phyloP scores from a whole-genome alignment of 2,329 filamentous ascomycete species.

The Trichothecium sympodiale region DNA sequence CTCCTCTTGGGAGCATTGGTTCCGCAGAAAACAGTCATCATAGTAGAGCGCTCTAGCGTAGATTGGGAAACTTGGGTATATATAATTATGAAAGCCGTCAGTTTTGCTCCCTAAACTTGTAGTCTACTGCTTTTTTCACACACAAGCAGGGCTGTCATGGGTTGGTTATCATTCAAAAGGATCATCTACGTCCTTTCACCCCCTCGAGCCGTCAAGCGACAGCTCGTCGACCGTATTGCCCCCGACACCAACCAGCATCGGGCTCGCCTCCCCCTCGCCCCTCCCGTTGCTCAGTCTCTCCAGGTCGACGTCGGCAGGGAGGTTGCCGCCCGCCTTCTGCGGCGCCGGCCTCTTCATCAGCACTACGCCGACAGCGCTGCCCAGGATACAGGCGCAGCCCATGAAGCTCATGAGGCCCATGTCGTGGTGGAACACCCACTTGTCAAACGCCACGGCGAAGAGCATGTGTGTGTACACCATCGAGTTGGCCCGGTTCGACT shows the following conservation, averaged over 20 bases:
- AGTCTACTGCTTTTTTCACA: too few relatives aligned
- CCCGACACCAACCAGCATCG: slow-evolving; percentile 25
- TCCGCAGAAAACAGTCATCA: too few relatives aligned
- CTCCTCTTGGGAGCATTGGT: too few relatives aligned
- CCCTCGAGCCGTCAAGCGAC: too few relatives aligned
- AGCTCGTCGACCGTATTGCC: slow-evolving; percentile 9
- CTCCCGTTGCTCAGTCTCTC: slow-evolving; percentile 19
- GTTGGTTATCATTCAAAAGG: too few relatives aligned
- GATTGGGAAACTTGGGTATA: too few relatives aligned
- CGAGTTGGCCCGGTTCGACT: slow-evolving; percentile 44
- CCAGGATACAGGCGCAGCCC: slow-evolving; percentile 41
- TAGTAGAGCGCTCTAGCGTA: too few relatives aligned
- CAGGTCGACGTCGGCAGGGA: slow-evolving; percentile 15
- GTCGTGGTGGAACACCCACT: slow-evolving; percentile 37
- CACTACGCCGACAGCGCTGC: slow-evolving; percentile 40
- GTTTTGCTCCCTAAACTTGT: too few relatives aligned
- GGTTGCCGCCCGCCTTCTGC: slow-evolving; percentile 6
- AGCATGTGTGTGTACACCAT: slow-evolving; percentile 50
- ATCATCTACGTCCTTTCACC: too few relatives aligned
- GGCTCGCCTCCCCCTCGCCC: slow-evolving; percentile 23
- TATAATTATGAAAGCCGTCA: too few relatives aligned
- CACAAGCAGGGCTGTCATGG: too few relatives aligned
- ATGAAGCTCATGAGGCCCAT: slow-evolving; percentile 38
- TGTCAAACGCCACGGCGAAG: slow-evolving; percentile 41
- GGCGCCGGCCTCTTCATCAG: slow-evolving; percentile 13